Evolutionary conservation across 2,329 filamentous ascomycete genomes (phyloP).

Genomic region (Paradendryphiella salina): DNA sequence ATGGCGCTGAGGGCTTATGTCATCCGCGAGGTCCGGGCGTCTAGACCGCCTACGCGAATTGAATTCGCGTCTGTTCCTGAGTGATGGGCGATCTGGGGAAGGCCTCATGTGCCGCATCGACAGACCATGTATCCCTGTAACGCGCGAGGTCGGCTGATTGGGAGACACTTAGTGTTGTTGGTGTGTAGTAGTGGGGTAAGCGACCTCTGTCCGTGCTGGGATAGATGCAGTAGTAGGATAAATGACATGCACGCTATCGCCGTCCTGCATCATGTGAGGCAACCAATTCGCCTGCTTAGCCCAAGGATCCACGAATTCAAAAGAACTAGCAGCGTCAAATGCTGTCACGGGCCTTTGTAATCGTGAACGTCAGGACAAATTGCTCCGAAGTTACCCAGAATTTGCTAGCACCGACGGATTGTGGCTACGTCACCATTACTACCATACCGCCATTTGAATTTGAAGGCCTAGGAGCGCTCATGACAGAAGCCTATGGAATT

Average conservation of each 20-base stretch:
- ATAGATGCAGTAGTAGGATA: no score
- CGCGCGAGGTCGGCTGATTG: not conserved
- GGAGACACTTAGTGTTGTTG: not conserved
- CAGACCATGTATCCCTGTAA: not conserved
- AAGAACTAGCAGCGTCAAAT: not conserved
- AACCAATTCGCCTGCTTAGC: not conserved
- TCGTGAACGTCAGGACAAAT: not conserved
- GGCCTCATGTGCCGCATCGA: not conserved
- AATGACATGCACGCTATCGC: not conserved
- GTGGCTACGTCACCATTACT: not conserved
- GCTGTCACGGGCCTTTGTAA: not conserved
- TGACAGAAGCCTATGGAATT: not conserved
- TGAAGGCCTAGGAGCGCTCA: not conserved
- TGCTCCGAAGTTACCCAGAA: not conserved
- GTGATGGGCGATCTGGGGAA: constrained; percentile 1
- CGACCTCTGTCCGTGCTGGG: no score
- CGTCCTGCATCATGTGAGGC: not conserved
- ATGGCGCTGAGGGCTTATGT: constrained; percentile 8
- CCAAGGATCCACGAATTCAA: not conserved
- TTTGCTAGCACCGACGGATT: not conserved
- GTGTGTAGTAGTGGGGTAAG: no score
- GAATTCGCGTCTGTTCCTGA: constrained; percentile 1
- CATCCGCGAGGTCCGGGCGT: constrained; percentile 6
- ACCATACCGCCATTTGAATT: not conserved
- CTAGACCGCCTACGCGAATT: not conserved